A percentile compares a stretch with the other conserved stretches of the same genome.
Conservation (phyloP, 2,329 filamentous ascomycete species). For the Zasmidium angulare region DNA sequence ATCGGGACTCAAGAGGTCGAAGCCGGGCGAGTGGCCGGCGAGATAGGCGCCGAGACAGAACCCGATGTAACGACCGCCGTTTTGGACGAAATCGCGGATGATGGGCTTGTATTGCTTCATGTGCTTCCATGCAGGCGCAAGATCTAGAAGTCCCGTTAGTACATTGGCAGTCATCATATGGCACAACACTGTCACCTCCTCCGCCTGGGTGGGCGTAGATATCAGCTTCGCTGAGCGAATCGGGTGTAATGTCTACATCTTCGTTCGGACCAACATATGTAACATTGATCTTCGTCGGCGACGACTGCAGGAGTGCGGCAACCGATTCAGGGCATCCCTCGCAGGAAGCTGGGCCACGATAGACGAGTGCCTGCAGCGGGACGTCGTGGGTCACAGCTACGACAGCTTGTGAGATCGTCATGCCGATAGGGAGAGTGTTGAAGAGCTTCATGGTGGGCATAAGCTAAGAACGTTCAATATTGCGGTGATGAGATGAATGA, state of each 20-base stretch:
- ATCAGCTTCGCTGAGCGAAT: conserved; percentile 14
- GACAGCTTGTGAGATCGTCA: background rate
- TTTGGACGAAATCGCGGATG: conserved; percentile 21
- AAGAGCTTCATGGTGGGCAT: background rate
- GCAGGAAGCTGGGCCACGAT: conserved; percentile 18
- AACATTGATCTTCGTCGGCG: conserved; percentile 17
- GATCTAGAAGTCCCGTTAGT: conserved; percentile 3
- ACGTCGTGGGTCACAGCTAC: background rate
- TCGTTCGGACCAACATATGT: conserved; percentile 22
- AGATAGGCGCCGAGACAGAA: conserved; percentile 26
- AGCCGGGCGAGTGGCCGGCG: conserved; percentile 20
- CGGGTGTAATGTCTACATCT: conserved; percentile 14
- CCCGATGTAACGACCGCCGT: conserved; percentile 24
- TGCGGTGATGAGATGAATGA: background rate
- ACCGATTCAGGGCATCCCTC: conserved; percentile 21
- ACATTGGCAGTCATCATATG: conserved; percentile 1
- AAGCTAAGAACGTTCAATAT: too few species aligned
- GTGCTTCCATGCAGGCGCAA: conserved; percentile 18
- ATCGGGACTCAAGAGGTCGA: conserved; percentile 13
- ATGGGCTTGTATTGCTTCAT: conserved; percentile 11
- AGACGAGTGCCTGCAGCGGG: conserved; percentile 18
- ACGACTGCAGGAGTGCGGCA: conserved; percentile 14
- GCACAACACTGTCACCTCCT: conserved; percentile 11
- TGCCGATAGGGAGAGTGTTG: background rate
- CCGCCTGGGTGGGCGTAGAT: conserved; percentile 25